A percentile compares a stretch with the other conserved stretches of the same genome.
phyloP scores from a whole-genome alignment of 495 filamentous ascomycete species.

The Geopyxis carbonaria region DNA sequence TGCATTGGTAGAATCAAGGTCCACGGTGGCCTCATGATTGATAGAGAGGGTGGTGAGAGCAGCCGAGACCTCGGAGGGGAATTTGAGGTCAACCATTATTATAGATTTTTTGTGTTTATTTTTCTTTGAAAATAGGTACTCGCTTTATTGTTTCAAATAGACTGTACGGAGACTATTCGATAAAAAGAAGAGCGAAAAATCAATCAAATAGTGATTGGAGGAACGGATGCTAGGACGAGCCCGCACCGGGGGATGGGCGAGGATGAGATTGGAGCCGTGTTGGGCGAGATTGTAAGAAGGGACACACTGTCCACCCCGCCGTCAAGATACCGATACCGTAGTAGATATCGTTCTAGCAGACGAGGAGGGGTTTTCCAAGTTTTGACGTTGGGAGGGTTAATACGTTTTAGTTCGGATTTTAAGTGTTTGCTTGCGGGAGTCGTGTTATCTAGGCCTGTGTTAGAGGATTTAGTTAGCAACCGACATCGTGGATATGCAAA shows the following conservation, averaged over 20 bases:
- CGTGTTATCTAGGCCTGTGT: constrained; percentile 78
- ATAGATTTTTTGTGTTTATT: constrained; percentile 28
- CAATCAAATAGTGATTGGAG: constrained; percentile 34
- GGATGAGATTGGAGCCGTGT: constrained; percentile 61
- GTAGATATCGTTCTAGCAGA: constrained; percentile 76
- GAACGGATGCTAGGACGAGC: constrained; percentile 47
- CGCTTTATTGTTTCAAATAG: constrained; percentile 95
- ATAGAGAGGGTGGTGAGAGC: constrained; percentile 39
- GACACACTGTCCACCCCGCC: constrained; percentile 20
- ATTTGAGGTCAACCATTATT: constrained; percentile 15
- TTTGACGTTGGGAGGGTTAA: not conserved
- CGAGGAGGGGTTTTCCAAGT: constrained; percentile 51
- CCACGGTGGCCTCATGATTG: constrained; percentile 86
- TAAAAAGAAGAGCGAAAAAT: constrained; percentile 32
- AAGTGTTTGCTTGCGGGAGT: constrained; percentile 22
- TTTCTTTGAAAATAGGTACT: not conserved
- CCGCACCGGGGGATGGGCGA: constrained; percentile 80
- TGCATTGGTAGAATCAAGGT: constrained; percentile 88
- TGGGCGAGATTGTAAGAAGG: constrained; percentile 54
- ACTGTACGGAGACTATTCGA: constrained; percentile 41
- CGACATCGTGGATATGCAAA: not conserved
- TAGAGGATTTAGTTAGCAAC: not conserved
- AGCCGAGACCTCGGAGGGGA: constrained; percentile 39
- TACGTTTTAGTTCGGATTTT: constrained; percentile 2
- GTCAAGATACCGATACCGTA: constrained; percentile 67